These are phyloP conservation scores for Asparagopsis taxiformis DNA, from an alignment of 31 red algal species.

Conservation along the genomic window DNA sequence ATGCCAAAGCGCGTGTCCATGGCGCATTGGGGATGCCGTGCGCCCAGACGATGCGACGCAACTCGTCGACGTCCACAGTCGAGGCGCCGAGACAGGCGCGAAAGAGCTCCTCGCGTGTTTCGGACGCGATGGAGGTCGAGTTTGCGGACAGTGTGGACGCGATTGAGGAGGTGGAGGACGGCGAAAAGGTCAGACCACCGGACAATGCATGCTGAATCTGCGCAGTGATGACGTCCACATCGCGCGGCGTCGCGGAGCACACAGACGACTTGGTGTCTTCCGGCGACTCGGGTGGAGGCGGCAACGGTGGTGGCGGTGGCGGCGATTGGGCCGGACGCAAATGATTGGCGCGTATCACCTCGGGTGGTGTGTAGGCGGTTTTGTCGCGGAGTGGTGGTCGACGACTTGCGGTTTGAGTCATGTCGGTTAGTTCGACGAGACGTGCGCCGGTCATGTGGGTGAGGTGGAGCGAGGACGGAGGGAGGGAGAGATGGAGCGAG, in stretches of 20 bases:
- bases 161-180: conserved; percentile 4
- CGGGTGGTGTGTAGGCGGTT: no score
- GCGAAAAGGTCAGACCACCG: conserved; percentile 4
- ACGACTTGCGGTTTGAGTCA: no score
- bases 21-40: conserved; percentile 46
- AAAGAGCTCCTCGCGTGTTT: conserved; percentile 27
- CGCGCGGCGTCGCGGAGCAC: no score
- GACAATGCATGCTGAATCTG: conserved; percentile 29
- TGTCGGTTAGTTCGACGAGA: no score
- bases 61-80: conserved; percentile 56
- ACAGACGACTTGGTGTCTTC: no score
- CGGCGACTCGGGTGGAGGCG: no score
- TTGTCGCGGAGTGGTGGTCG: no score
- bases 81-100: conserved; percentile 31
- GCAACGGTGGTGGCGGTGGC: conserved; percentile 7
- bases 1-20: conserved; percentile 28
- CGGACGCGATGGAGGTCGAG: conserved; percentile 9
- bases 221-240: conserved; percentile 20
- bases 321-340: no score
- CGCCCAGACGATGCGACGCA: conserved; percentile 51
- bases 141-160: conserved; percentile 1
- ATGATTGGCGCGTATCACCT: no score
- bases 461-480: no score
- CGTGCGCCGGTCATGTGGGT: no score
- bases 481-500: no score